phyloP scores from a whole-genome alignment of 805 yeast genomes.

The Candida khao-thaluensis region DNA sequence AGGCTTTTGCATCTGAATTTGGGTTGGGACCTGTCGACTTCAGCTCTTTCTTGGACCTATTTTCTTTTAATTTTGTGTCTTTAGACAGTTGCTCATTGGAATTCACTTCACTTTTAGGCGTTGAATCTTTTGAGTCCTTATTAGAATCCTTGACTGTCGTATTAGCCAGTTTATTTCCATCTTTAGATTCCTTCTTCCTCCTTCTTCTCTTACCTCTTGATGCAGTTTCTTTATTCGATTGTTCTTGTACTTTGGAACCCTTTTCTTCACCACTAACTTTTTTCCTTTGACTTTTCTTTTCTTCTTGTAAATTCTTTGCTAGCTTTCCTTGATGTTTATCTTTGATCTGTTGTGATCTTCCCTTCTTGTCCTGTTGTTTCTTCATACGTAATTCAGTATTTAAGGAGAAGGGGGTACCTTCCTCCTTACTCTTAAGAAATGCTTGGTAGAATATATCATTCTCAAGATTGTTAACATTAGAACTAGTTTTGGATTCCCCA shows the following conservation, averaged over 20 bases:
- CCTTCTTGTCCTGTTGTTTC: slow-evolving; percentile 3
- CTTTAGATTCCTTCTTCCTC: no score
- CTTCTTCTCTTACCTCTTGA: slow-evolving; percentile 1
- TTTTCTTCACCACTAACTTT: slow-evolving; percentile 1
- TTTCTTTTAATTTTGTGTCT: no score
- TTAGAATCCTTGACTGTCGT: no score
- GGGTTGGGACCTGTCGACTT: no score
- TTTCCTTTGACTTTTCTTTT: slow-evolving; percentile 4
- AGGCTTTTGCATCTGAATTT: background rate
- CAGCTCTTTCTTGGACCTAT: no score
- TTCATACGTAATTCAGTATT: background rate
- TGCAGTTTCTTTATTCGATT: background rate
- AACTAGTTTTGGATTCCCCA: background rate
- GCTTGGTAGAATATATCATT: slow-evolving; percentile 9
- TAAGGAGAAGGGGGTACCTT: slow-evolving; percentile 3
- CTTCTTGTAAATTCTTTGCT: slow-evolving; percentile 5
- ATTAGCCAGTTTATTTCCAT: no score
- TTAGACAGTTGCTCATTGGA: no score
- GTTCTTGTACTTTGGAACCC: slow-evolving; percentile 2
- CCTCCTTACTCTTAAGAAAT: slow-evolving; percentile 8
- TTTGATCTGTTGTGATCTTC: slow-evolving; percentile 3
- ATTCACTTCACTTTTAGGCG: no score
- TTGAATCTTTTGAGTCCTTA: no score
- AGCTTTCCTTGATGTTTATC: slow-evolving; percentile 5
- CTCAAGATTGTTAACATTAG: slow-evolving; percentile 3